phyloP scores from a whole-genome alignment of 2,329 filamentous ascomycete genomes.

The Dactylellina drechsleri region DNA sequence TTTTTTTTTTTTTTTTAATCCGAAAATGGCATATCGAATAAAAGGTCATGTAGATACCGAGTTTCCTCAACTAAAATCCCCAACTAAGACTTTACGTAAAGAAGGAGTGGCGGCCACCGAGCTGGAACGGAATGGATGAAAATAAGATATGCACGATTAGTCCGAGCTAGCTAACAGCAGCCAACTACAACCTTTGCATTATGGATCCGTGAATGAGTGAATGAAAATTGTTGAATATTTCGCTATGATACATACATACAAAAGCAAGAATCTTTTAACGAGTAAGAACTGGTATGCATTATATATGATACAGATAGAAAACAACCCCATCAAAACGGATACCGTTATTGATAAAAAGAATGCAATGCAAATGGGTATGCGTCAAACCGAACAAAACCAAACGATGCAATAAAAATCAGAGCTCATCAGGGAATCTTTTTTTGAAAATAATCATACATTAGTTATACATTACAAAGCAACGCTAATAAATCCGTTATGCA shows the following conservation, averaged over 20 bases:
- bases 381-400: neutral
- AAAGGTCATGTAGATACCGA: conserved; percentile 3
- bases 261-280: too few species aligned
- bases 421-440: conserved; percentile 17
- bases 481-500: conserved; percentile 12
- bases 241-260: conserved; percentile 11
- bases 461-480: conserved; percentile 19
- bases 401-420: neutral
- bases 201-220: neutral
- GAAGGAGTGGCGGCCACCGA: conserved; percentile 1
- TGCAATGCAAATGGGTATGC: neutral
- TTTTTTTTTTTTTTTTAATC: too few species aligned
- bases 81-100: conserved; percentile 52
- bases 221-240: neutral
- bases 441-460: conserved; percentile 19
- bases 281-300: too few species aligned
- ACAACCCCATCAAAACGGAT: neutral
- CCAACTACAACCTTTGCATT: neutral
- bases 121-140: neutral
- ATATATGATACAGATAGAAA: neutral
- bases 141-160: neutral
- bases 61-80: conserved; percentile 50
- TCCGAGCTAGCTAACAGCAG: neutral
- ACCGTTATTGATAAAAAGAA: conserved; percentile 1
- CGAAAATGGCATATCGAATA: neutral